These are phyloP conservation scores for Penicillium canariense DNA, from an alignment of 495 filamentous ascomycete species.

Conservation along the genomic window DNA sequence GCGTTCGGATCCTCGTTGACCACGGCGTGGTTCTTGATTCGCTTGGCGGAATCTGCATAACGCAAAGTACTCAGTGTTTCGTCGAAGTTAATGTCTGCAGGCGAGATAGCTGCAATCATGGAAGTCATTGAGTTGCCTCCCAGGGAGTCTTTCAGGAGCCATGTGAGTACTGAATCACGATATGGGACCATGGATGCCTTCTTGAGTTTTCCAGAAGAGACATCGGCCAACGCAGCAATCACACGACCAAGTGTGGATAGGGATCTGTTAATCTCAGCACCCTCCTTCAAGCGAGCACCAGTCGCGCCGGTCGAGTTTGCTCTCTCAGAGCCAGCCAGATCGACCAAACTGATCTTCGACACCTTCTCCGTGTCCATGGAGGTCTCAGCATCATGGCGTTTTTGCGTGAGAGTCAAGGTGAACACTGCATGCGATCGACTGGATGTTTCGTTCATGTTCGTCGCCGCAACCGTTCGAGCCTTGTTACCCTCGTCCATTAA, in stretches of 20 bases:
- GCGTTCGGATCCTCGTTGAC: constrained; percentile 99
- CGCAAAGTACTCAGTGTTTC: constrained; percentile 93
- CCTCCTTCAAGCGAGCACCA: constrained; percentile 94
- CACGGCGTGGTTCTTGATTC: constrained; percentile 99
- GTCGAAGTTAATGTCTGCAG: constrained; percentile 98
- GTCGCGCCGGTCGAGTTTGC: constrained; percentile 94
- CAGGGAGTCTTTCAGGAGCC: constrained; percentile 95
- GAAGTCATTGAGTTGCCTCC: constrained; percentile 99
- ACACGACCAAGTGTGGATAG: constrained; percentile 96
- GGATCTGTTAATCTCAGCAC: constrained; percentile 97
- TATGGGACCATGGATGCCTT: constrained; percentile 87
- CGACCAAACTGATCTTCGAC: constrained; percentile 95
- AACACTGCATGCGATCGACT: constrained; percentile 98
- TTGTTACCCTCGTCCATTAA: constrained; percentile 99
- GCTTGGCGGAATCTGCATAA: constrained; percentile 96
- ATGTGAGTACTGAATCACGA: constrained; percentile 94
- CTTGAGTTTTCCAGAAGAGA: constrained; percentile 84
- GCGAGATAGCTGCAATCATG: constrained; percentile 98
- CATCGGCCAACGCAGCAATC: constrained; percentile 92
- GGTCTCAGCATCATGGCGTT: constrained; percentile 87
- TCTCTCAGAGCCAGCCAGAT: constrained; percentile 96
- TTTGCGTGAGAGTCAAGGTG: constrained; percentile 92
- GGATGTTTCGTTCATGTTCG: constrained; percentile 99
- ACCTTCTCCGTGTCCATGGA: constrained; percentile 97
- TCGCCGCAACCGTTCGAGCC: constrained; percentile 94